A percentile compares a stretch with the other conserved stretches of the same genome.
Conservation (phyloP, 352 stramenopile species). For the Pythium phragmiticola region DNA sequence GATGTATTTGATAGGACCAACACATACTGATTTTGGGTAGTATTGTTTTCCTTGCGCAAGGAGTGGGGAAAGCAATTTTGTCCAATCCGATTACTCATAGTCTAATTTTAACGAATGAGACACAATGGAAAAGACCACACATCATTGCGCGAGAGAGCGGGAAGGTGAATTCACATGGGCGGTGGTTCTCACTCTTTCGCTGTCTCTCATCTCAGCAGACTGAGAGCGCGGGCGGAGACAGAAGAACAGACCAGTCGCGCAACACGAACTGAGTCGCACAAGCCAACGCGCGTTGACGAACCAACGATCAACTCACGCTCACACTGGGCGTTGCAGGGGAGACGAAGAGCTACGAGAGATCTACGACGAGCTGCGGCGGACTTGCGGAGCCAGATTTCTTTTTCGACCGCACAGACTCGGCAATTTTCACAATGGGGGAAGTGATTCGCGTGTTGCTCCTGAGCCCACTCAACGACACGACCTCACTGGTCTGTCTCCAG, state of each 20-base stretch:
- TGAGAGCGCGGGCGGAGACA: not conserved
- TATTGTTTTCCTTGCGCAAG: not conserved
- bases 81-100: not conserved
- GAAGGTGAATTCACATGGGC: constrained; percentile 13
- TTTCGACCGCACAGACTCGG: not conserved
- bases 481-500: constrained; percentile 78
- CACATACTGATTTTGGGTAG: not conserved
- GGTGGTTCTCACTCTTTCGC: constrained; percentile 6
- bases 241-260: no score
- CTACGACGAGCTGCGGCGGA: no score
- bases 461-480: constrained; percentile 62
- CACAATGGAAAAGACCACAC: not conserved
- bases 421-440: constrained; percentile 44
- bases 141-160: constrained; percentile 8
- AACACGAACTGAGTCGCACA: not conserved
- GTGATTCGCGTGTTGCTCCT: constrained; percentile 83
- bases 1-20: not conserved
- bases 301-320: not conserved
- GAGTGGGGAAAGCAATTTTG: not conserved
- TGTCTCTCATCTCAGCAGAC: constrained; percentile 3
- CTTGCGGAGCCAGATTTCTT: not conserved
- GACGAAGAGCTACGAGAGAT: not conserved
- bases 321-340: not conserved
- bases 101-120: constrained; percentile 5
- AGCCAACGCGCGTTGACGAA: not conserved